Evolutionary conservation across 768 basidiomycete genomes (phyloP).

Genomic region (Vishniacozyma victoriae): DNA sequence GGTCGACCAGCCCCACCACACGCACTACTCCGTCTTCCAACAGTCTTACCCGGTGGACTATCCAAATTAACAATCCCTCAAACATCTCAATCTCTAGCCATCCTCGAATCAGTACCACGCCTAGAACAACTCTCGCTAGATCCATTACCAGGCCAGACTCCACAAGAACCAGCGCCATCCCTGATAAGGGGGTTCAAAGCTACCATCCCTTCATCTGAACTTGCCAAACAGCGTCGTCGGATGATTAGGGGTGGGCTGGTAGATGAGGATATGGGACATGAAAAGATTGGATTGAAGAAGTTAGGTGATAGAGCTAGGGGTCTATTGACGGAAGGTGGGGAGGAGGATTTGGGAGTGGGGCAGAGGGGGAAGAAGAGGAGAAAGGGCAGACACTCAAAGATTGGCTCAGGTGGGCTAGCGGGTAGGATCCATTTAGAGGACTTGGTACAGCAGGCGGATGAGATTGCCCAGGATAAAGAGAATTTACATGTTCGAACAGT

Average conservation of each 20-base stretch:
- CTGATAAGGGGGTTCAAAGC: slow-evolving; percentile 88
- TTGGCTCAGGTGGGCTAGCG: slow-evolving; percentile 43
- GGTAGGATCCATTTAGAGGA: slow-evolving; percentile 79
- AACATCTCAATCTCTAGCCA: slow-evolving; percentile 44
- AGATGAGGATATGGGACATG: slow-evolving; percentile 54
- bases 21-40: slow-evolving; percentile 28
- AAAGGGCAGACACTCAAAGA: slow-evolving; percentile 50
- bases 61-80: slow-evolving; percentile 14
- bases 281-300: slow-evolving; percentile 69
- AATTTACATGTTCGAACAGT: slow-evolving; percentile 85
- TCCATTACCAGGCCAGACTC: neutral
- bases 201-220: slow-evolving; percentile 83
- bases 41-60: slow-evolving; percentile 17
- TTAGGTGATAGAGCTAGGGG: slow-evolving; percentile 74
- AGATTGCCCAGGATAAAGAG: slow-evolving; percentile 85
- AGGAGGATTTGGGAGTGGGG: slow-evolving; percentile 56
- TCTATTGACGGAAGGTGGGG: slow-evolving; percentile 55
- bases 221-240: slow-evolving; percentile 66
- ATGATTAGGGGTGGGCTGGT: slow-evolving; percentile 57
- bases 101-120: slow-evolving; percentile 41
- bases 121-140: slow-evolving; percentile 31
- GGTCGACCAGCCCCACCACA: slow-evolving; percentile 17
- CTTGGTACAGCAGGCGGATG: slow-evolving; percentile 70
- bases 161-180: slow-evolving; percentile 22
- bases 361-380: slow-evolving; percentile 46